Evolutionary conservation across 345 rosid genomes (phyloP).

Genomic region (Crucihimalaya himalaica): DNA sequence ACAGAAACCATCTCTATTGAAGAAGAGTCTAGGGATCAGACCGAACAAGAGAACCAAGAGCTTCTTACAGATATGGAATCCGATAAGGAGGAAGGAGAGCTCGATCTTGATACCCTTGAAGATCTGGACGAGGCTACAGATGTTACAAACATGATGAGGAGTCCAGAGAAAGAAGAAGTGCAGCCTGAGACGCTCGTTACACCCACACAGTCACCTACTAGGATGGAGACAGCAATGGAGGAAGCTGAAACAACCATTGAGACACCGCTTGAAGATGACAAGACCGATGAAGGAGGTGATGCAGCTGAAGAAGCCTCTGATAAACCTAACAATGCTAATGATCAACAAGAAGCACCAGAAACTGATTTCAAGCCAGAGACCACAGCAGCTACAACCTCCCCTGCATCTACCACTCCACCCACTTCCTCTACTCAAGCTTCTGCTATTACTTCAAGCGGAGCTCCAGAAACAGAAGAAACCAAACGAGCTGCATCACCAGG

Average conservation of each 20-base stretch:
- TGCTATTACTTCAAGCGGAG: slow-evolving; percentile 35
- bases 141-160: slow-evolving; percentile 43
- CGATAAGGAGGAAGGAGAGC: slow-evolving; percentile 94
- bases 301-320: slow-evolving; percentile 56
- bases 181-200: slow-evolving; percentile 50
- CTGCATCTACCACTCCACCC: slow-evolving; percentile 1
- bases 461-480: slow-evolving; percentile 50
- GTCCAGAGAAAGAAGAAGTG: slow-evolving; percentile 60
- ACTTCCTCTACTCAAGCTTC: slow-evolving; percentile 28
- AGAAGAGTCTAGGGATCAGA: slow-evolving; percentile 53
- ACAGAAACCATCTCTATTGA: slow-evolving; percentile 42
- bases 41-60: slow-evolving; percentile 56
- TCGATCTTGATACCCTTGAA: slow-evolving; percentile 58
- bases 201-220: slow-evolving; percentile 63
- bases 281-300: slow-evolving; percentile 69
- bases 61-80: slow-evolving; percentile 49
- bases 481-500: slow-evolving; percentile 57
- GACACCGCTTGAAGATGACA: slow-evolving; percentile 51
- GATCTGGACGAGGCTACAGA: slow-evolving; percentile 62
- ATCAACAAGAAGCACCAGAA: slow-evolving; percentile 43
- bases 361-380: slow-evolving; percentile 35
- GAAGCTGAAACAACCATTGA: slow-evolving; percentile 60
- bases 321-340: slow-evolving; percentile 51
- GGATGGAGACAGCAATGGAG: slow-evolving; percentile 48
- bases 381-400: slow-evolving; percentile 37